Evolutionary conservation across 495 filamentous ascomycete genomes (phyloP), one percentile per base, ranked within the genome.

Genomic region (Neurospora pannonica): DNA sequence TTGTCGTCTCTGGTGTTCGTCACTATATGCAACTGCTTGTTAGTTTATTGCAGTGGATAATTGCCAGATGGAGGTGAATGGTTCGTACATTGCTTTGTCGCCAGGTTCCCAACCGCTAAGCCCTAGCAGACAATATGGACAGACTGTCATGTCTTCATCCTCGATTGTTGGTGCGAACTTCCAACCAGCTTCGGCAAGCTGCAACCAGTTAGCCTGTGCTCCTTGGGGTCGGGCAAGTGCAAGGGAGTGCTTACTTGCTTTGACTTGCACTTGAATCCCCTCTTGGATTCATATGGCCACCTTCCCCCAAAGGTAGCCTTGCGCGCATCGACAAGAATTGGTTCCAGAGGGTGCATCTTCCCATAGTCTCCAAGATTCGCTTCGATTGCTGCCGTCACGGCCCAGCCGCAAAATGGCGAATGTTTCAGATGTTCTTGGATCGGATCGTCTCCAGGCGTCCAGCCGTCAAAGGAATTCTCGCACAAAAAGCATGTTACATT

Each of bases 181-280:
- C 94, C 95, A 99, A 19, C 96, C 96, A 8, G 92, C 93, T 72
- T 94, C 92, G 48, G 92, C 92, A 87, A 98, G 93, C 94, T 98
- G 76, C 48, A 62, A 11, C 1, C 31, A 38, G 72, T 84, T 75
- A 84, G 82, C 73, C 9, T 67, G 28, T 67, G 28, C 7, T 7
- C 54, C 70, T 60, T 43, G 71, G 31, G 3, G 8, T 43, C 8
- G 69, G 19, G 38, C 37, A 37, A 39, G 10, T 71, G 39, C 69
- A n/a, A 37, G 36, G 28, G 37, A 38, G 42, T 70, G 76, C 83
- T 37, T 87, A 94, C 94, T 90, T 94, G 94, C 73, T 94, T 89
- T 2, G 90, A 90, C 80, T 97, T 94, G 82, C 94, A 95, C 70
- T 91, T 86, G 93, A 94, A 97, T 24, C 94, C 94, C 77, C 87